Conservation (phyloP, 306 rosid species). For the Glycyrrhiza uralensis region DNA sequence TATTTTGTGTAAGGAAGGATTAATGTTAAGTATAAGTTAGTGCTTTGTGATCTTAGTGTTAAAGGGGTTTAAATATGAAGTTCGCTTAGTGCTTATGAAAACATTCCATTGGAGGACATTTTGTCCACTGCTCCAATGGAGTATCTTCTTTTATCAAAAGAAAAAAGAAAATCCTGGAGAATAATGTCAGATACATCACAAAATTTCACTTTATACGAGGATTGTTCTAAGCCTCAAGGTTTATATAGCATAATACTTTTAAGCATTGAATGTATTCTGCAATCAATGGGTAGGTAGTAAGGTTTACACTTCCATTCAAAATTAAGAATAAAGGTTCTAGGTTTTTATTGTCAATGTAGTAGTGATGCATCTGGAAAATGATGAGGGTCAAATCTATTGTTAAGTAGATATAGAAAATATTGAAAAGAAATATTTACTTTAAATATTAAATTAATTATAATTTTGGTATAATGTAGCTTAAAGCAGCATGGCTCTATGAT, state of each 20-base stretch:
- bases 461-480: not conserved
- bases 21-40: not conserved
- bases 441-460: slow-evolving; percentile 7
- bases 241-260: not conserved
- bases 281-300: not conserved
- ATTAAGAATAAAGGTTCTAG: not conserved
- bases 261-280: not conserved
- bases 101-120: not conserved
- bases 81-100: not conserved
- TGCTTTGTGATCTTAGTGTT: slow-evolving; percentile 3
- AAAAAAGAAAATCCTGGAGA: not conserved
- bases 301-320: not conserved
- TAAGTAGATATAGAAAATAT: slow-evolving; percentile 10
- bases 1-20: not conserved
- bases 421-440: not conserved
- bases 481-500: not conserved
- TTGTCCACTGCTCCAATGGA: not conserved
- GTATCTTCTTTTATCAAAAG: not conserved
- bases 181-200: not conserved
- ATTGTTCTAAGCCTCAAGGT: not conserved
- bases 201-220: not conserved
- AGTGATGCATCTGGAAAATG: slow-evolving; percentile 3
- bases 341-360: not conserved
- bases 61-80: not conserved
- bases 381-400: not conserved